Evolutionary conservation across 208 protist genomes (phyloP).

Genomic region (Trypanosoma mega): DNA sequence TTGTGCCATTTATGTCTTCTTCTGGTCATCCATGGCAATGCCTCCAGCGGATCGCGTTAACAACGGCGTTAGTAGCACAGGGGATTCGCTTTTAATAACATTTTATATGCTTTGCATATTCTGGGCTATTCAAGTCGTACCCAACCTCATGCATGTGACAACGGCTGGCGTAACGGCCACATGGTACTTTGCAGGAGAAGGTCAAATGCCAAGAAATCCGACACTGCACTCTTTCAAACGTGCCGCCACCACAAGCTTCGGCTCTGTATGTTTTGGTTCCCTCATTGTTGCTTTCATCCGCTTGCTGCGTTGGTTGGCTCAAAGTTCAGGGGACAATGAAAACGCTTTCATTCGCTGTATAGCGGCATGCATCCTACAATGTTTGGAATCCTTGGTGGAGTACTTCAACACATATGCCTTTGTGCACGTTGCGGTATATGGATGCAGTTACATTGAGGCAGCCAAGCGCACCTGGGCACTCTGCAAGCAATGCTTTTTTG

Average conservation of each 20-base stretch:
- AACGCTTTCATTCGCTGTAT: slow-evolving; percentile 62
- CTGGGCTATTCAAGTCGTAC: slow-evolving; percentile 56
- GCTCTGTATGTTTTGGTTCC: slow-evolving; percentile 92
- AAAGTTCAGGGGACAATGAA: slow-evolving; percentile 27
- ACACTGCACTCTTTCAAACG: slow-evolving; percentile 72
- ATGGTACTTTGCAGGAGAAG: slow-evolving; percentile 86
- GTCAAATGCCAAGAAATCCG: slow-evolving; percentile 68
- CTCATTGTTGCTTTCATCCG: slow-evolving; percentile 88
- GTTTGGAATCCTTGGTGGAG: slow-evolving; percentile 69
- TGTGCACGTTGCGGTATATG: slow-evolving; percentile 92
- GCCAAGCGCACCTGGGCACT: slow-evolving; percentile 86
- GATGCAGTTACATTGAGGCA: slow-evolving; percentile 86
- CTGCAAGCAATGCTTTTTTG: slow-evolving; percentile 74
- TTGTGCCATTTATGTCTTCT: neutral
- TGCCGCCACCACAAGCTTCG: slow-evolving; percentile 81
- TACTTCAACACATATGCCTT: slow-evolving; percentile 94
- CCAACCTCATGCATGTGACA: slow-evolving; percentile 86
- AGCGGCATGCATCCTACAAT: slow-evolving; percentile 29
- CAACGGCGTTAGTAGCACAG: neutral
- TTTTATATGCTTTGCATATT: neutral
- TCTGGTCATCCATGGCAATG: neutral
- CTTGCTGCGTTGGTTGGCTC: slow-evolving; percentile 60
- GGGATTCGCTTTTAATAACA: neutral
- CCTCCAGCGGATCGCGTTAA: neutral
- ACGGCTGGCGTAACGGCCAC: slow-evolving; percentile 75